Evolutionary conservation across 257 asterid genomes (phyloP).

Genomic region (Solanum gandarillasii): DNA sequence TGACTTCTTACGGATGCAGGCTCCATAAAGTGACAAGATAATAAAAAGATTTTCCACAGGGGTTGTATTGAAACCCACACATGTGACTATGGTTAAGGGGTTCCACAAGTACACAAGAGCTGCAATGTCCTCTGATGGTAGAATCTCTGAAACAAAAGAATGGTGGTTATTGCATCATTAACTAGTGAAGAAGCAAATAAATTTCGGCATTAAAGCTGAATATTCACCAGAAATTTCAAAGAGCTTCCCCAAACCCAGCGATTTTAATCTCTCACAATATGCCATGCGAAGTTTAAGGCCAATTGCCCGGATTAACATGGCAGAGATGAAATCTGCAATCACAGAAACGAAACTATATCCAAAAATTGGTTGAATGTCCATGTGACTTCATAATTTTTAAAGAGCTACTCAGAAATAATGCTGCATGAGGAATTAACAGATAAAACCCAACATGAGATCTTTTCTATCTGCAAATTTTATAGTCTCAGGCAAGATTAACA

Average conservation of each 20-base stretch:
- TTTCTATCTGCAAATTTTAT: neutral
- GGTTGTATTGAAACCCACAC: slow-evolving; percentile 81
- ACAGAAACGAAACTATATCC: slow-evolving; percentile 89
- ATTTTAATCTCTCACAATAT: slow-evolving; percentile 38
- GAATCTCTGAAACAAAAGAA: slow-evolving; percentile 33
- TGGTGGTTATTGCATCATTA: slow-evolving; percentile 2
- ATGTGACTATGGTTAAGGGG: slow-evolving; percentile 78
- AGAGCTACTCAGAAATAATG: neutral
- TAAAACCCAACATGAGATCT: neutral
- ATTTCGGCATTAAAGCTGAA: neutral
- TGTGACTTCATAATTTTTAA: neutral
- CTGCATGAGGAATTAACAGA: neutral
- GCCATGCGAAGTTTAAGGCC: slow-evolving; percentile 53
- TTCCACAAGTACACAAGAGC: slow-evolving; percentile 93
- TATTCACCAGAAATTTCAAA: slow-evolving; percentile 31
- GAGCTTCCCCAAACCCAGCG: slow-evolving; percentile 46
- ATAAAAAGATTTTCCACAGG: slow-evolving; percentile 73
- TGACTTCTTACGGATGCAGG: slow-evolving; percentile 59
- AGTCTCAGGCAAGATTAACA: neutral
- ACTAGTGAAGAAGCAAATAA: slow-evolving; percentile 1
- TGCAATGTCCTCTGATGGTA: slow-evolving; percentile 81
- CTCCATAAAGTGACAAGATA: slow-evolving; percentile 76
- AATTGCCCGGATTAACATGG: slow-evolving; percentile 71
- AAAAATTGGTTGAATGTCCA: slow-evolving; percentile 42
- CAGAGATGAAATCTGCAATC: slow-evolving; percentile 76